Base-by-base conservation (phyloP, 2,329 filamentous ascomycete genomes). In the Pseudogymnoascus sp. region DNA sequence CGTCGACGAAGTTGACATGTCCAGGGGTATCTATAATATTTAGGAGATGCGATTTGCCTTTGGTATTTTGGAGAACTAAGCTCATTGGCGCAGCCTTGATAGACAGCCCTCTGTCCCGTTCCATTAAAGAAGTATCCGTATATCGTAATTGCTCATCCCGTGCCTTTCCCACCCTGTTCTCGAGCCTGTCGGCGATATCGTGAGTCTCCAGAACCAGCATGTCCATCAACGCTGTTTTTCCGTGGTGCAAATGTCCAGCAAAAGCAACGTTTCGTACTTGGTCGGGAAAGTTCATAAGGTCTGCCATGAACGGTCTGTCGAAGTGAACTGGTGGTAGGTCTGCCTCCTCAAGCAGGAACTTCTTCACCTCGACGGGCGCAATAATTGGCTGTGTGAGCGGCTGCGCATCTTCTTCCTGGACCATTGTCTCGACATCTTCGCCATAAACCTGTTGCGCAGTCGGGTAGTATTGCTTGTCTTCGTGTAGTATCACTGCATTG, bases 381-480 rank as follows among this genome's bases (percentile, higher is more conserved):
- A 99, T 90, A 65, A 99, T 97, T 33, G 94, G 94, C 71, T 97
- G 86, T 31, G 90, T 86, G 66, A 99, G 82, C 56, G 92, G 90
- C 75, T 99, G 94, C 65, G 92, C 90, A 79, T 99, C 94, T 78
- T 97, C 94, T 76, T 99, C 94, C 73, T 97, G 90, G 38, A 99
- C 93, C 75, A 96, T 79, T 1, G 93, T 94, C 77, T 99, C 94
- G 70, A 99, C 94, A 77, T 94, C 92, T 70, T 87, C 83, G 61
- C 94, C 94, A 74, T 97, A 99, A 44, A 96, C 87, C 75, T 99
- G 94, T 73, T 93, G 88, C 63, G 94, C 94, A n/a, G 92, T 96
- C 31, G 94, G 94, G 74, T 99, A 99, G 77, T 99, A 99, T 75
- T 97, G 94, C 76, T 99, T 99, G 78, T 99, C 94, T 80, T 99